phyloP scores from a whole-genome alignment of 208 protist species.

The Porcisia deanei region DNA sequence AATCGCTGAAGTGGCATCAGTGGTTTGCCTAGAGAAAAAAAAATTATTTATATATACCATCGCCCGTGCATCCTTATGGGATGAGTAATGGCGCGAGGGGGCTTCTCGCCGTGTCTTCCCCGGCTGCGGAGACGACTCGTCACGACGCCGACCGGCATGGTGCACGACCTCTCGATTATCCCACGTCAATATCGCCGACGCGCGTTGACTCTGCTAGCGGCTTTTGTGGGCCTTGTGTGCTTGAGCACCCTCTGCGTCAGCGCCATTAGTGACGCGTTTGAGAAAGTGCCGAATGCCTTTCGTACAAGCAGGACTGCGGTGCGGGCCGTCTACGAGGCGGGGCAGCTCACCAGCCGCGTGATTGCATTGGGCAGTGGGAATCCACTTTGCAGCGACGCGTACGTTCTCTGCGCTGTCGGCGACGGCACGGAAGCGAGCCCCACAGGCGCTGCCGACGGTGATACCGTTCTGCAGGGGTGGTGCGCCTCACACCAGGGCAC shows the following conservation, averaged over 20 bases:
- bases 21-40: too few species aligned
- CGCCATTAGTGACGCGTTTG: slow-evolving; percentile 3
- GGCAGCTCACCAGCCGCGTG: slow-evolving; percentile 11
- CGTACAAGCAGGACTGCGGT: not conserved
- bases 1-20: too few species aligned
- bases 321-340: slow-evolving; percentile 24
- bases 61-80: too few species aligned
- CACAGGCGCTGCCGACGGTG: not conserved
- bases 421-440: not conserved
- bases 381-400: slow-evolving; percentile 10
- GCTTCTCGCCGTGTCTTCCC: not conserved
- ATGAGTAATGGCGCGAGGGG: not conserved
- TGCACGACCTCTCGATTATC: too few species aligned
- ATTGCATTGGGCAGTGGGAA: not conserved
- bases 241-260: not conserved
- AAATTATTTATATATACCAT: too few species aligned
- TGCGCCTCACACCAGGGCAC: not conserved
- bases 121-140: not conserved
- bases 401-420: slow-evolving; percentile 16
- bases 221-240: not conserved
- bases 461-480: slow-evolving; percentile 1
- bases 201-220: not conserved
- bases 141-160: not conserved
- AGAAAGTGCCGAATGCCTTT: slow-evolving; percentile 14
- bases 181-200: not conserved